A percentile compares a stretch with the other conserved stretches of the same genome.
phyloP scores from a whole-genome alignment of 2,329 filamentous ascomycete species.

The Cladosporium sp. region DNA sequence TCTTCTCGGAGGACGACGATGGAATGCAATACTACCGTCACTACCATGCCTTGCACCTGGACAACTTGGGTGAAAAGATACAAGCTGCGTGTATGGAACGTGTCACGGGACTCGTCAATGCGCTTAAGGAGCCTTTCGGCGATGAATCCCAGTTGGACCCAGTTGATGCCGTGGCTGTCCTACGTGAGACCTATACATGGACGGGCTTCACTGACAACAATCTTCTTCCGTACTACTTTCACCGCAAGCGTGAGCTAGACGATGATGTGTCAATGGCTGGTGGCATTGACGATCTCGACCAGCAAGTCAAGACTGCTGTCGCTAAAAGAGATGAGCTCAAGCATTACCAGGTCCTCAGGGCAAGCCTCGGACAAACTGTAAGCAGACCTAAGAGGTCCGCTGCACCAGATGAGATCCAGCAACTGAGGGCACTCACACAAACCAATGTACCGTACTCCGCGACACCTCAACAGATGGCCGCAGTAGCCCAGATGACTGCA shows the following conservation, averaged over 20 bases:
- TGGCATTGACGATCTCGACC: constrained; percentile 36
- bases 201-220: constrained; percentile 38
- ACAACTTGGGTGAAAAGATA: constrained; percentile 8
- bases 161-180: constrained; percentile 37
- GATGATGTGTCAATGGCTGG: constrained; percentile 38
- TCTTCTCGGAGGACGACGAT: constrained; percentile 21
- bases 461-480: background rate
- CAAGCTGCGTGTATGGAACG: constrained; percentile 2
- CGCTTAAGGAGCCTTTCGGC: constrained; percentile 14
- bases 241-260: constrained; percentile 38
- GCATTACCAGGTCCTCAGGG: background rate
- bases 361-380: background rate
- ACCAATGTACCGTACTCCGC: background rate
- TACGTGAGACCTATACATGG: constrained; percentile 49
- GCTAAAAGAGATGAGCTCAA: background rate
- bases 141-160: constrained; percentile 17
- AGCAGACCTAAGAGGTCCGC: background rate
- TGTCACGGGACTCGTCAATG: constrained; percentile 15
- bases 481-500: constrained; percentile 7
- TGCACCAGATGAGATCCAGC: background rate
- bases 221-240: constrained; percentile 21
- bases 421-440: background rate
- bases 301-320: background rate
- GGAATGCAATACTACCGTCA: constrained; percentile 17
- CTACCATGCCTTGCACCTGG: constrained; percentile 16